Conservation (phyloP, 2,329 filamentous ascomycete genomes). For the Aspergillus hiratsukae region DNA sequence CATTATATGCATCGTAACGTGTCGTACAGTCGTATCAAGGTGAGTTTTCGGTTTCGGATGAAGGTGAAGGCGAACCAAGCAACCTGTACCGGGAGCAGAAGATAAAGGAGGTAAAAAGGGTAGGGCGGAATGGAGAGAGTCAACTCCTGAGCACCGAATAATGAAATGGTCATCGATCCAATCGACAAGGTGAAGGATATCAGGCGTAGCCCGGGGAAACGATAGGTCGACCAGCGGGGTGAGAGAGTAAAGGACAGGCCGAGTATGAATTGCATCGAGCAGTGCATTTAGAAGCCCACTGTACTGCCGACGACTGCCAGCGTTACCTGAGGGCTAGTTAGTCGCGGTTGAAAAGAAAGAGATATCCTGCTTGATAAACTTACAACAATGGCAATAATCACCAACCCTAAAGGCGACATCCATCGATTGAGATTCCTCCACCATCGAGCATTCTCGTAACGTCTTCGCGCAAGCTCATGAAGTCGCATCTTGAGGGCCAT, state of each 20-base stretch:
- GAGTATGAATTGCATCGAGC: neutral
- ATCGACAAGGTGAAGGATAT: slow-evolving; percentile 1
- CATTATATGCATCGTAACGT: slow-evolving; percentile 28
- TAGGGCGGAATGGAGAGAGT: slow-evolving; percentile 4
- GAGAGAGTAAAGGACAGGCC: neutral
- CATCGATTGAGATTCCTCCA: slow-evolving; percentile 60
- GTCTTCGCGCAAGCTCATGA: slow-evolving; percentile 43
- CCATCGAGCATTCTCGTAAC: slow-evolving; percentile 58
- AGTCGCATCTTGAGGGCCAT: slow-evolving; percentile 43
- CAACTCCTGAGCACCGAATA: slow-evolving; percentile 4
- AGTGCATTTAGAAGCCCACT: slow-evolving; percentile 24
- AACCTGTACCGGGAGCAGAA: slow-evolving; percentile 6
- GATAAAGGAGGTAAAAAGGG: slow-evolving; percentile 4
- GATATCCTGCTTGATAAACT: slow-evolving; percentile 22
- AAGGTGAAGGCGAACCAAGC: slow-evolving; percentile 14
- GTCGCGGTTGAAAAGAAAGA: neutral
- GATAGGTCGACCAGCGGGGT: neutral
- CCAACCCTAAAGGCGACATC: slow-evolving; percentile 55
- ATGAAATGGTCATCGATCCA: slow-evolving; percentile 8
- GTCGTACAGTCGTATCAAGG: slow-evolving; percentile 29
- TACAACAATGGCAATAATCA: slow-evolving; percentile 53
- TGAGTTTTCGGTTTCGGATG: slow-evolving; percentile 16
- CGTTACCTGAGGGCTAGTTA: slow-evolving; percentile 21
- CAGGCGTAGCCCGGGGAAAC: slow-evolving; percentile 8
- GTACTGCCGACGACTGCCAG: slow-evolving; percentile 31